Conservation (phyloP, 2,329 filamentous ascomycete genomes). For the Stromatinia cepivora region DNA sequence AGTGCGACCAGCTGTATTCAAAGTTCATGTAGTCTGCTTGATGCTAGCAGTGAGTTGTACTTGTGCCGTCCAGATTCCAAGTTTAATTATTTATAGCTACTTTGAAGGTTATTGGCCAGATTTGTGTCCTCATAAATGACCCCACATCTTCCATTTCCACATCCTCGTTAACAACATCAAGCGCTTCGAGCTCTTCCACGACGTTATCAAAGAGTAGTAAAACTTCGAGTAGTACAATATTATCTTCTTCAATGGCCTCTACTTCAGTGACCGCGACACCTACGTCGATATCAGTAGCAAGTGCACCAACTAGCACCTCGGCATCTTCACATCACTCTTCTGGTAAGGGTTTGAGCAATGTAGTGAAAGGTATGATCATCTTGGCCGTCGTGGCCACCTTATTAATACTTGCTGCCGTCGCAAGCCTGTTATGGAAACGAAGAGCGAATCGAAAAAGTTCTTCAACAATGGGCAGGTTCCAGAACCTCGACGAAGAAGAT, state of each 20-base stretch:
- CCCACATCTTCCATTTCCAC: slow-evolving; percentile 13
- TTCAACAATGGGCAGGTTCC: slow-evolving; percentile 1
- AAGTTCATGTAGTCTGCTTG: slow-evolving; percentile 18
- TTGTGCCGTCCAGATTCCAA: neutral
- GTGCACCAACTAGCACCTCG: neutral
- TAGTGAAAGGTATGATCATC: slow-evolving; percentile 15
- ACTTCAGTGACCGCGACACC: neutral
- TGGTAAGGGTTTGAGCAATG: neutral
- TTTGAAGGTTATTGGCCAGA: slow-evolving; percentile 22
- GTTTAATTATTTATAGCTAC: slow-evolving; percentile 17
- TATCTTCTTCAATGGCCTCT: neutral
- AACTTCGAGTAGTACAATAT: neutral
- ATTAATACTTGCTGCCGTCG: slow-evolving; percentile 9
- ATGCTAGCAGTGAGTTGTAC: slow-evolving; percentile 14
- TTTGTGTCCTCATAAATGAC: slow-evolving; percentile 20
- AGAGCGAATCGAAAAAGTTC: neutral
- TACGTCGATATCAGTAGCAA: neutral
- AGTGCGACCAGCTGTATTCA: slow-evolving; percentile 23
- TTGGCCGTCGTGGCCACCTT: slow-evolving; percentile 5
- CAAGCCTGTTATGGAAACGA: slow-evolving; percentile 4
- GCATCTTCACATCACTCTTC: neutral
- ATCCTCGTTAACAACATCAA: slow-evolving; percentile 14
- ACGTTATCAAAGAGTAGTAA: slow-evolving; percentile 8
- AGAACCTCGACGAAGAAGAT: slow-evolving; percentile 17
- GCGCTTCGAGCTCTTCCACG: slow-evolving; percentile 9